Base-by-base conservation (phyloP, 345 rosid genomes). In the Arabis hirsuta region DNA sequence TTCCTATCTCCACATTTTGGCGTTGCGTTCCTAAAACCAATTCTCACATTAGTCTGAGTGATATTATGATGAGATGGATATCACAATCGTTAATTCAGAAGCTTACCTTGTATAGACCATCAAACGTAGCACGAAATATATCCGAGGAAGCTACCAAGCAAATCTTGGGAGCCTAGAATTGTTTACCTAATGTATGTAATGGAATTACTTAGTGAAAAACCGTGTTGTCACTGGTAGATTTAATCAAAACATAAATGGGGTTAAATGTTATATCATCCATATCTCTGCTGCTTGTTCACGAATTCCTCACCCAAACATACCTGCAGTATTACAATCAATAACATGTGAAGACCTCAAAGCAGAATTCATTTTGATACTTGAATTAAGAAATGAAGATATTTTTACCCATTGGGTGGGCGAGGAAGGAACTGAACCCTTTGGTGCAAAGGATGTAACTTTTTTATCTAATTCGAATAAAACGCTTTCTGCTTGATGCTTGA, bases 121-220 rank as follows among this genome's bases (percentile, higher is more conserved):
- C 92, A 58, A 90, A 90, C 96, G 87, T 87, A 64, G 96, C 96
- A 59, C 88, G 89, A 16, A 87, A 90, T 42, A 83, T 84, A 69
- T 90, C 96, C 6, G 92, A 90, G 19, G 92, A 86, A 76, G 89
- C 96, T 75, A 90, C 89, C 70, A 90, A 79, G 65, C 96, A 81
- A 53, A 86, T 86, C 78, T 84, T 83, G 76, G 87, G 92, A 41
- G 91, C 92, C 68, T 78, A 83, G 84, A 90, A 87, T 41, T 76
- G 76, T 78, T 84, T 80, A 57, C 92, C 96, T 87, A 73, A 41
- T 14, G 53, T 31, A 44, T 13, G 12, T 16, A 65, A 62, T 63
- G 67, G 50, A 76, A n/a, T 9, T 12, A 62, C n/a, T 34, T 38
- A 31, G 13, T 55, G 27, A 13, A 11, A 11, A 9, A 57, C n/a